Base-by-base conservation (phyloP, 495 filamentous ascomycete species). In the Daldinia childiae region DNA sequence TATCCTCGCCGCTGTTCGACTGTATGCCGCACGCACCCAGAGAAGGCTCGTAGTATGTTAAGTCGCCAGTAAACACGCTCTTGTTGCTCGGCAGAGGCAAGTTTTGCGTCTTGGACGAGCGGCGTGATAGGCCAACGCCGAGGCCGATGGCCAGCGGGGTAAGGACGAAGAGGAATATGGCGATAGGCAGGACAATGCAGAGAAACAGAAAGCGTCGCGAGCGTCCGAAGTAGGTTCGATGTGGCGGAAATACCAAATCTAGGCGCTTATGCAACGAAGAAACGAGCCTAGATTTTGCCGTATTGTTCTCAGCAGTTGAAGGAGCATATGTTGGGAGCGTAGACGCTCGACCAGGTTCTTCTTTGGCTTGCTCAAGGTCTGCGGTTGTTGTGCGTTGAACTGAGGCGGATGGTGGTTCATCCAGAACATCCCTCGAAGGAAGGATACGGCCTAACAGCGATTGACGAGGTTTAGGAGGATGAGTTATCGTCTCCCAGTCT, bases 11-110 rank as follows among this genome's bases (percentile, higher is more conserved):
- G 9, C 76, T 76, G 0, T 74, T 80, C 41, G 83, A 87, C 8
- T 78, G 83, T 26, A 85, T 81, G 2, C 92, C 92, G 73, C 93
- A 96, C 1, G 91, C 87, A 17, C 92, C 92, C 1, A 93, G 82
- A 0, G 78, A 90, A 4, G 91, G 86, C 21, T 77, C 80, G 75
- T 92, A 94, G 81, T 90, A 93, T 0, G 91, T 94, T 38, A 93
- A 73, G 57, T 93, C 88, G 54, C 91, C 92, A 19, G 80, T 85
- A 74, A 89, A 88, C 4, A 79, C 77, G 3, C 79, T 73, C 0
- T 73, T 78, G 64, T 82, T 82, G 58, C 80, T 80, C 1, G 89
- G 88, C 2, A 91, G 86, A 1, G 89, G 86, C 34, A 90, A 81
- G 70, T 87, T 81, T 24, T 74, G 26, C 3, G 64, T 3, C 54